Percentiles rank a stretch among this genome's conserved stretches.
Conservation (phyloP, 202 grass and related monocot species). For the Digitaria exilis region DNA sequence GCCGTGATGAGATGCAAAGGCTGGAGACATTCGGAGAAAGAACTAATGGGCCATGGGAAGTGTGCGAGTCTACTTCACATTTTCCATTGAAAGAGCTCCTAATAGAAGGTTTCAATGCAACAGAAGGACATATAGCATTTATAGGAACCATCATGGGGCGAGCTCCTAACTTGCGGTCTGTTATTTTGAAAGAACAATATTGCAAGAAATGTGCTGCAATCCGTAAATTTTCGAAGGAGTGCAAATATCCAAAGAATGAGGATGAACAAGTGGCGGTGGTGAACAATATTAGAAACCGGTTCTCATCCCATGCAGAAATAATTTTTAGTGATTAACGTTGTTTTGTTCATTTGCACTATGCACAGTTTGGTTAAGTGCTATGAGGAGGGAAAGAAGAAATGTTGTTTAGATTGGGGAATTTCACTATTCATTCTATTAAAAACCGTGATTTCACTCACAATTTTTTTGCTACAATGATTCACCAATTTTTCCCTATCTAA, state of each 20-base stretch:
- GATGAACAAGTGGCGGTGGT: background rate
- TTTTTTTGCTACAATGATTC: too few species aligned
- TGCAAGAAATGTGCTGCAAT: background rate
- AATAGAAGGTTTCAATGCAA: background rate
- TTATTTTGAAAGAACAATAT: background rate
- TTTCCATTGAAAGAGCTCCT: background rate
- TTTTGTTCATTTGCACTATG: too few species aligned
- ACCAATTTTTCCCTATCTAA: too few species aligned
- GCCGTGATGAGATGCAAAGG: background rate
- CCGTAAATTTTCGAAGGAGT: background rate
- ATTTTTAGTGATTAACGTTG: background rate
- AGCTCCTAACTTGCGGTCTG: background rate
- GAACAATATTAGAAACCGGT: background rate
- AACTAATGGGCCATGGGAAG: slow-evolving; percentile 3
- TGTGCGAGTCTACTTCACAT: background rate
- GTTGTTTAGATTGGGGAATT: too few species aligned
- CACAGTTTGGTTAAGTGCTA: too few species aligned
- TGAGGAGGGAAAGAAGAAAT: too few species aligned
- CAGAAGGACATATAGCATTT: background rate
- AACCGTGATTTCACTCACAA: too few species aligned
- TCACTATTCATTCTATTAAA: too few species aligned
- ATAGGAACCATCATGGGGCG: background rate
- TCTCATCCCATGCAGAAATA: background rate
- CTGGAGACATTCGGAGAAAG: background rate
- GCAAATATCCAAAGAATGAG: background rate